phyloP scores from a whole-genome alignment of 2,329 filamentous ascomycete genomes.

The Simplicillium sp. region DNA sequence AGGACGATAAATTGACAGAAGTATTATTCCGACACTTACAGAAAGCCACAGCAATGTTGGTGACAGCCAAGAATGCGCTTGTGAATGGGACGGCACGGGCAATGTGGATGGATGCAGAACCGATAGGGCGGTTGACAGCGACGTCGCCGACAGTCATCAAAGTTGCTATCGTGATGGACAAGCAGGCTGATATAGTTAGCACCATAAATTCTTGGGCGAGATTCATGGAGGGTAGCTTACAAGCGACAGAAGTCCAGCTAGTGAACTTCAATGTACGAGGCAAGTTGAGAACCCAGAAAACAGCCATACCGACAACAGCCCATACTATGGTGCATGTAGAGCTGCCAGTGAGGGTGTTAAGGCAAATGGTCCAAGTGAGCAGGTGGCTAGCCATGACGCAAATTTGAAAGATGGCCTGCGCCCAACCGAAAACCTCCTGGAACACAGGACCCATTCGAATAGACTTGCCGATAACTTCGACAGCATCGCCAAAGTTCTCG shows the following conservation, averaged over 20 bases:
- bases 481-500: constrained; percentile 56
- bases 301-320: constrained; percentile 45
- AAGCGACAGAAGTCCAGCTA: constrained; percentile 51
- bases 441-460: constrained; percentile 41
- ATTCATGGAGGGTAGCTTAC: constrained; percentile 13
- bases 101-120: constrained; percentile 20
- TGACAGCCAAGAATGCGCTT: constrained; percentile 45
- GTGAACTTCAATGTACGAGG: constrained; percentile 55
- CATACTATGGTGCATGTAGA: constrained; percentile 56
- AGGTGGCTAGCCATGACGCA: constrained; percentile 63
- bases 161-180: constrained; percentile 53
- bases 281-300: constrained; percentile 50
- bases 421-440: constrained; percentile 48
- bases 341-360: constrained; percentile 53
- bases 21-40: constrained; percentile 18
- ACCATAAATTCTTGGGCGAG: background rate
- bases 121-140: constrained; percentile 33
- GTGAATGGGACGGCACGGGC: constrained; percentile 32
- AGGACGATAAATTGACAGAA: background rate
- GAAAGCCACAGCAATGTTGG: constrained; percentile 60
- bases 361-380: constrained; percentile 57
- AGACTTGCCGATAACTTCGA: constrained; percentile 40
- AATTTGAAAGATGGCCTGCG: constrained; percentile 51
- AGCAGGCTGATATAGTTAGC: constrained; percentile 30
- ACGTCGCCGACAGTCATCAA: constrained; percentile 55